A percentile compares a stretch with the other conserved stretches of the same genome.
These are phyloP conservation scores for Aspergillus sojae DNA, from an alignment of 2,329 filamentous ascomycete genomes.

Conservation along the genomic window DNA sequence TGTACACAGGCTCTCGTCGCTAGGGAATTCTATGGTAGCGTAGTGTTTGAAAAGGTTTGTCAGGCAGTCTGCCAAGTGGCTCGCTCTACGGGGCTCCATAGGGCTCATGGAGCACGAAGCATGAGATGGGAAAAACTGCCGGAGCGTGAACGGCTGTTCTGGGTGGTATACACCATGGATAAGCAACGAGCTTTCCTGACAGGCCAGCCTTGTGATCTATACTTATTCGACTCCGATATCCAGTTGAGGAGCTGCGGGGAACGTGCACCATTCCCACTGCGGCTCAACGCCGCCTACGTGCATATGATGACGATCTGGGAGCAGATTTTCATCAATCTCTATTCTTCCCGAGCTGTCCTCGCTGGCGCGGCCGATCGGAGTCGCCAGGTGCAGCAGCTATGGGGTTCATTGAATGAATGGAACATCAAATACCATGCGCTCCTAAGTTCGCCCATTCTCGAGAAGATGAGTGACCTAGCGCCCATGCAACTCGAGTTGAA, in stretches of 20 bases:
- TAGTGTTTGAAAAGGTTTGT: not conserved
- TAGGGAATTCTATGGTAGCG: not conserved
- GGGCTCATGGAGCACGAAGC: not conserved
- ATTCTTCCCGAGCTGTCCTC: constrained; percentile 1
- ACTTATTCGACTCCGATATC: constrained; percentile 2
- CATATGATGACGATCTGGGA: constrained; percentile 5
- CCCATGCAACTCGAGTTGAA: not conserved
- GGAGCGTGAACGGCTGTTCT: not conserved
- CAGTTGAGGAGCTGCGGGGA: not conserved
- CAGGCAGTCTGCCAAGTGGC: not conserved
- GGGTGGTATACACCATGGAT: not conserved
- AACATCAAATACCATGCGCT: not conserved
- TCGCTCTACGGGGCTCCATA: not conserved
- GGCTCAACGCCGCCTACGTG: not conserved
- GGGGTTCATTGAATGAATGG: not conserved
- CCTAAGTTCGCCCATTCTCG: not conserved
- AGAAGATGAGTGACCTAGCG: not conserved
- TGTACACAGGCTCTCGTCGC: not conserved
- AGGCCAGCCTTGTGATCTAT: not conserved
- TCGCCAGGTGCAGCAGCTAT: not conserved
- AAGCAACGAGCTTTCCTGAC: not conserved
- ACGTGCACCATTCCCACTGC: not conserved
- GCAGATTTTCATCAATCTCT: constrained; percentile 2
- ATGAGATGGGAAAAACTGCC: not conserved
- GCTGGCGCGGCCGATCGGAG: not conserved